A percentile compares a stretch with the other conserved stretches of the same genome.
phyloP scores from a whole-genome alignment of 495 filamentous ascomycete species.

The Penicillium paradoxum region DNA sequence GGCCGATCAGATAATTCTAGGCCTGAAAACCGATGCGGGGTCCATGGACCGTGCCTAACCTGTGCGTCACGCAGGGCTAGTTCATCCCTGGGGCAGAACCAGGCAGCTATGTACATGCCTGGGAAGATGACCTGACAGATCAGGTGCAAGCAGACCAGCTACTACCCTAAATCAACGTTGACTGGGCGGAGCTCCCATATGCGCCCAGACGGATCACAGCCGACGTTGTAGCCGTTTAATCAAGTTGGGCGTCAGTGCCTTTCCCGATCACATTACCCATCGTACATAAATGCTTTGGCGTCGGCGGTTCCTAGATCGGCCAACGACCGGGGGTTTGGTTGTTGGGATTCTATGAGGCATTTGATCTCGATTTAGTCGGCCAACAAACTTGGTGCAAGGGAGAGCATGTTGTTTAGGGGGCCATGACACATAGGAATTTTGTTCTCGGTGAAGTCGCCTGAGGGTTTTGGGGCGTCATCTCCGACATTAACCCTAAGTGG shows the following conservation, averaged over 20 bases:
- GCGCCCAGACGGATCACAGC: neutral
- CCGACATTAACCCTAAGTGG: neutral
- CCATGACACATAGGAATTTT: no score
- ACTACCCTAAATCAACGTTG: neutral
- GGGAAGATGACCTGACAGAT: neutral
- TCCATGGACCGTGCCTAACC: neutral
- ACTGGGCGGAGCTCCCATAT: neutral
- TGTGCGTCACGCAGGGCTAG: neutral
- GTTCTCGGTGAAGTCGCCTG: no score
- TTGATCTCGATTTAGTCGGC: neutral
- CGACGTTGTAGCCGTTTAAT: neutral
- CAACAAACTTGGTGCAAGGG: neutral
- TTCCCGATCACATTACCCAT: neutral
- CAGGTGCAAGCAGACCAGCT: neutral
- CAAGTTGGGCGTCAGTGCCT: neutral
- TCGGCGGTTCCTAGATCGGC: neutral
- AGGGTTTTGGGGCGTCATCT: neutral
- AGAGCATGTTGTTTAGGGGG: neutral
- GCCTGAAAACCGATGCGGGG: conserved; percentile 2
- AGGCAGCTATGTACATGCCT: neutral
- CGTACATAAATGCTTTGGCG: neutral
- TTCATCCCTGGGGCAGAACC: no score
- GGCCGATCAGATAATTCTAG: conserved; percentile 10
- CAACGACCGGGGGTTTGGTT: no score
- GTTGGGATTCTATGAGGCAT: neutral